phyloP scores from a whole-genome alignment of 208 protist species.

The Porcisia deanei region DNA sequence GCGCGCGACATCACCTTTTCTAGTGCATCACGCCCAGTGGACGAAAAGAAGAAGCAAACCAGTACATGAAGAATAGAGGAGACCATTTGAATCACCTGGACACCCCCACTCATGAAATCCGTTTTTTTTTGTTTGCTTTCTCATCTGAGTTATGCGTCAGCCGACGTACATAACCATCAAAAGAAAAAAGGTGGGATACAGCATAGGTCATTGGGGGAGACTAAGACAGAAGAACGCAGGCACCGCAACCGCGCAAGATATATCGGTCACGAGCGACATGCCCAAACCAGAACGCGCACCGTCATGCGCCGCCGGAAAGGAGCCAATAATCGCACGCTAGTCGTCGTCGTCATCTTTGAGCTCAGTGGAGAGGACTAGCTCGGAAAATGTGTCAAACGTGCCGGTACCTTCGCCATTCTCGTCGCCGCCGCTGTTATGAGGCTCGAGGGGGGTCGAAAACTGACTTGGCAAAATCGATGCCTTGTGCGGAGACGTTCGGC shows the following conservation, averaged over 20 bases:
- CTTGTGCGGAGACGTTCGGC: neutral
- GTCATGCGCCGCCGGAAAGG: neutral
- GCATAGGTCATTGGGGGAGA: neutral
- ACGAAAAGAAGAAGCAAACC: neutral
- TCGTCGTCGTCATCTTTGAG: constrained; percentile 6
- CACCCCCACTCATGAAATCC: neutral
- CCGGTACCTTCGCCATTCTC: constrained; percentile 8
- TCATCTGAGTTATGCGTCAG: constrained; percentile 6
- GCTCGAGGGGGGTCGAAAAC: neutral
- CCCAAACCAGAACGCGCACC: neutral
- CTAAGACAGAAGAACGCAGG: neutral
- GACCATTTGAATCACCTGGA: neutral
- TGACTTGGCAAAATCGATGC: neutral
- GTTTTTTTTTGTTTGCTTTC: neutral
- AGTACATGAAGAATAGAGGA: neutral
- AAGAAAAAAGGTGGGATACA: constrained; percentile 13
- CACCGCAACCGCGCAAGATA: too few relatives aligned
- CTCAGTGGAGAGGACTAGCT: constrained; percentile 24
- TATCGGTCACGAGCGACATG: neutral
- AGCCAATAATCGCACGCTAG: neutral
- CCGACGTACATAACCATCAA: neutral
- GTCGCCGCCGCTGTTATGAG: neutral
- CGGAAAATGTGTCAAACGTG: constrained; percentile 55
- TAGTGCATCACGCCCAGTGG: neutral
- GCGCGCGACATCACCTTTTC: neutral